Evolutionary conservation across 2,329 filamentous ascomycete genomes (phyloP).

Genomic region (Cercospora citrullina): DNA sequence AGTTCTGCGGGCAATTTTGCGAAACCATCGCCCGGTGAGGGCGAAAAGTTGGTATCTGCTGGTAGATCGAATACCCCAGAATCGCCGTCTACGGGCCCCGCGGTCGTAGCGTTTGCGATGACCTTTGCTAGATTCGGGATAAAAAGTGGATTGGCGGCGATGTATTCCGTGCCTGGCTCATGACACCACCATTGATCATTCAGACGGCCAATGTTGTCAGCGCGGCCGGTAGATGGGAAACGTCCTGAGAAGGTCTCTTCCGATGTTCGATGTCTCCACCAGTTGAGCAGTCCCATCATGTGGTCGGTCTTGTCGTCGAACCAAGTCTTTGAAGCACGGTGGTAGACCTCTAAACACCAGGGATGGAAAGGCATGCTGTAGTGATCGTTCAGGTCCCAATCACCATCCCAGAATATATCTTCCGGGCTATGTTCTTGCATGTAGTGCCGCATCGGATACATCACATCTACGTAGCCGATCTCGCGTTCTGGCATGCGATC

Average conservation of each 20-base stretch:
- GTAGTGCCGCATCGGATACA: slow-evolving; percentile 17
- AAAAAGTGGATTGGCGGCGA: slow-evolving; percentile 17
- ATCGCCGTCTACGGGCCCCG: neutral
- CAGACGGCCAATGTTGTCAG: neutral
- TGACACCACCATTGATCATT: slow-evolving; percentile 21
- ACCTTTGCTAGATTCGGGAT: slow-evolving; percentile 4
- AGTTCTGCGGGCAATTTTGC: slow-evolving; percentile 13
- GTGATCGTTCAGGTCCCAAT: neutral
- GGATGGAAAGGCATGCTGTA: slow-evolving; percentile 24
- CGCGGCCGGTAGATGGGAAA: too few species aligned
- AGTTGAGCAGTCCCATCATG: slow-evolving; percentile 10
- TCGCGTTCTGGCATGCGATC: slow-evolving; percentile 10
- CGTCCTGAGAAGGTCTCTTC: too few species aligned
- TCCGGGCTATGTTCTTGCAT: neutral
- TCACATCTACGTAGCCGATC: neutral
- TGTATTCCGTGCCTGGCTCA: slow-evolving; percentile 8
- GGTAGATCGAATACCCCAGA: neutral
- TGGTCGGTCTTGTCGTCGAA: neutral
- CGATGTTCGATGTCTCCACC: neutral
- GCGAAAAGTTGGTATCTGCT: neutral
- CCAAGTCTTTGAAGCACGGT: slow-evolving; percentile 1
- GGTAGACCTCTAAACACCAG: slow-evolving; percentile 21
- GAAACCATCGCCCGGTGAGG: slow-evolving; percentile 12
- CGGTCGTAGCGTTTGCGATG: neutral
- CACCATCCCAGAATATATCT: neutral